phyloP scores from a whole-genome alignment of 768 basidiomycete genomes.

The Nevesoporus exiguus region DNA sequence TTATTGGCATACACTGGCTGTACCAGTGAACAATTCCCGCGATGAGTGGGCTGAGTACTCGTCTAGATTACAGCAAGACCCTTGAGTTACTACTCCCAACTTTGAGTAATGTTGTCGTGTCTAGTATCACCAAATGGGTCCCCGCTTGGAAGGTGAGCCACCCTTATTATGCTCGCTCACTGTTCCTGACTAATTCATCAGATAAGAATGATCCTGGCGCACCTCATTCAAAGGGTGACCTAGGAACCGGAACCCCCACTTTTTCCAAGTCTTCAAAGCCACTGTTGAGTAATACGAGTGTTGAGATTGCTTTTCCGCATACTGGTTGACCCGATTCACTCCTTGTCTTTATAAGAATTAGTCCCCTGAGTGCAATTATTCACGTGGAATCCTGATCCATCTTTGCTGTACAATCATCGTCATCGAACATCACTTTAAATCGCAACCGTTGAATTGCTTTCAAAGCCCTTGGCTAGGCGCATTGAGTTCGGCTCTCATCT shows the following conservation, averaged over 20 bases:
- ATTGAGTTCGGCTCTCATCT: no score
- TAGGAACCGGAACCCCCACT: slow-evolving; percentile 6
- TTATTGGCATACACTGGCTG: background rate
- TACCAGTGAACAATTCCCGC: no score
- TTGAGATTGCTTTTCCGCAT: background rate
- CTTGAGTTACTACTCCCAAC: background rate
- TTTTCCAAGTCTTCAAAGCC: background rate
- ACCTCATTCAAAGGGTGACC: background rate
- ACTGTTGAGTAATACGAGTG: background rate
- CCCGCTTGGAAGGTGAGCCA: slow-evolving; percentile 2
- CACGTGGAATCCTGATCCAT: background rate
- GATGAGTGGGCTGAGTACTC: background rate
- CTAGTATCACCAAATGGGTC: slow-evolving; percentile 1
- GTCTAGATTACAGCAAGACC: background rate
- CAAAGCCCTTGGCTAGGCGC: no score
- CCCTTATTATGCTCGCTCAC: background rate
- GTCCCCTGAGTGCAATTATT: no score
- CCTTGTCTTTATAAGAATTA: no score
- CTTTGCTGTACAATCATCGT: background rate
- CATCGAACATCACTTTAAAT: background rate
- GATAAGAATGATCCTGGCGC: background rate
- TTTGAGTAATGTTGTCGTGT: slow-evolving; percentile 4
- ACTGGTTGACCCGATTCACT: background rate
- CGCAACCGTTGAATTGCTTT: no score
- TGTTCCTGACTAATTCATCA: background rate